These are phyloP conservation scores for Apiospora sp. DNA, from an alignment of 2,329 filamentous ascomycete species.

Conservation along the genomic window DNA sequence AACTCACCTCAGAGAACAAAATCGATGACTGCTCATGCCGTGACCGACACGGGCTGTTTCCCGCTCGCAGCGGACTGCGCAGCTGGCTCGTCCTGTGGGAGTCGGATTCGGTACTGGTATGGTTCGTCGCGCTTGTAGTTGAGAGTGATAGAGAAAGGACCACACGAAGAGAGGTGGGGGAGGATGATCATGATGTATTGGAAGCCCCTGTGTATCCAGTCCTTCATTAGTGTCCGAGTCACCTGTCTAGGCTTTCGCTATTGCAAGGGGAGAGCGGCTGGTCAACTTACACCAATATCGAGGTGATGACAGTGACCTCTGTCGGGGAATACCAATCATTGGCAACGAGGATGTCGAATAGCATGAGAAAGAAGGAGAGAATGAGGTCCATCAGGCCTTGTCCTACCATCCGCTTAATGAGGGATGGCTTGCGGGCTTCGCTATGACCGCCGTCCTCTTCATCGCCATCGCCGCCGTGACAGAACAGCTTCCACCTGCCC, in stretches of 20 bases:
- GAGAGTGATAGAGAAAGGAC: constrained; percentile 27
- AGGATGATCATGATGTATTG: neutral
- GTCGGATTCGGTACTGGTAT: constrained; percentile 12
- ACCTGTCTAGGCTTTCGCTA: too few relatives aligned
- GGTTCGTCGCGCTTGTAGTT: neutral
- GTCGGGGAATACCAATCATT: neutral
- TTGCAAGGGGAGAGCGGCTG: neutral
- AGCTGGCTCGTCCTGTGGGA: neutral
- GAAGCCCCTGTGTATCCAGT: neutral
- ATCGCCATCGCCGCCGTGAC: constrained; percentile 11
- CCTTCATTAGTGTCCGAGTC: neutral
- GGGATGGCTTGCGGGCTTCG: neutral
- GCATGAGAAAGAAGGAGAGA: constrained; percentile 3
- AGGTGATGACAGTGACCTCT: neutral
- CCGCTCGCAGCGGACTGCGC: neutral
- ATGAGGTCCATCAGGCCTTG: constrained; percentile 3
- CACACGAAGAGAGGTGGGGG: constrained; percentile 24
- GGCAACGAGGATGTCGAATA: constrained; percentile 2
- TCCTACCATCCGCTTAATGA: neutral
- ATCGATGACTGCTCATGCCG: neutral
- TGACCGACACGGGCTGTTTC: neutral
- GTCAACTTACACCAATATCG: constrained; percentile 6
- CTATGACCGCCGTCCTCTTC: neutral
- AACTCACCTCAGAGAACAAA: neutral
- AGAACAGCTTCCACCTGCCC: constrained; percentile 24